Evolutionary conservation across 805 yeast genomes (phyloP).

Genomic region (Teunomyces pallodes): DNA sequence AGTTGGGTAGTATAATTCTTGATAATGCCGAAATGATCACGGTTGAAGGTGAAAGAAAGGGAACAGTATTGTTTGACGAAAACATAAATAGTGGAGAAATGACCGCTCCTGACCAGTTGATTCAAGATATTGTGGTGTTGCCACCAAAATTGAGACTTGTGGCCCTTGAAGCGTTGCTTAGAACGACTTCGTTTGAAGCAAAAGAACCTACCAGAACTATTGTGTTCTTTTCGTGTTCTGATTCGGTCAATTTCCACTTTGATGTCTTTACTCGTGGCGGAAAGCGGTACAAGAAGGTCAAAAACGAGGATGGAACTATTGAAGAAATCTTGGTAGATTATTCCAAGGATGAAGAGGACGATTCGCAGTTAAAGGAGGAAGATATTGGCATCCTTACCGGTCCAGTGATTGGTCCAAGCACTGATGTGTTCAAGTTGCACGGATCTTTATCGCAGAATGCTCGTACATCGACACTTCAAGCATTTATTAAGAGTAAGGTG

Average conservation of each 20-base stretch:
- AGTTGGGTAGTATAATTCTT: constrained; percentile 76
- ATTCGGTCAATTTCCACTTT: constrained; percentile 93
- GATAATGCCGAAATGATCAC: constrained; percentile 71
- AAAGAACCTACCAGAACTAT: constrained; percentile 54
- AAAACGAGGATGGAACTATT: constrained; percentile 22
- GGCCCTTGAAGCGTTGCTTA: constrained; percentile 66
- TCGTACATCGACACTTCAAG: constrained; percentile 72
- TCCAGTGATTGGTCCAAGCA: constrained; percentile 46
- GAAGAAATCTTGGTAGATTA: constrained; percentile 16
- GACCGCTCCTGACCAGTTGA: constrained; percentile 85
- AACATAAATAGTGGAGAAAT: constrained; percentile 15
- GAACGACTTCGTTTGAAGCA: constrained; percentile 15
- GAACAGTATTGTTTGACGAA: constrained; percentile 30
- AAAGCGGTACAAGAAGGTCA: constrained; percentile 30
- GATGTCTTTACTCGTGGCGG: constrained; percentile 67
- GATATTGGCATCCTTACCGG: constrained; percentile 48
- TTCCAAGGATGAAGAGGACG: constrained; percentile 16
- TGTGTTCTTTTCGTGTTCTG: constrained; percentile 90
- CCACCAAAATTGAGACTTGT: constrained; percentile 93
- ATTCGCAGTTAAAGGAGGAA: constrained; percentile 19
- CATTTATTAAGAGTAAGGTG: constrained; percentile 49
- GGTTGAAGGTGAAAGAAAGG: constrained; percentile 23
- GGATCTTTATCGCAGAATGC: constrained; percentile 86
- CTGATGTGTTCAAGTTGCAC: constrained; percentile 66
- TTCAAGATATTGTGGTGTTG: constrained; percentile 76